Conservation (phyloP, 257 asterid genomes). For the Solanum piurae region DNA sequence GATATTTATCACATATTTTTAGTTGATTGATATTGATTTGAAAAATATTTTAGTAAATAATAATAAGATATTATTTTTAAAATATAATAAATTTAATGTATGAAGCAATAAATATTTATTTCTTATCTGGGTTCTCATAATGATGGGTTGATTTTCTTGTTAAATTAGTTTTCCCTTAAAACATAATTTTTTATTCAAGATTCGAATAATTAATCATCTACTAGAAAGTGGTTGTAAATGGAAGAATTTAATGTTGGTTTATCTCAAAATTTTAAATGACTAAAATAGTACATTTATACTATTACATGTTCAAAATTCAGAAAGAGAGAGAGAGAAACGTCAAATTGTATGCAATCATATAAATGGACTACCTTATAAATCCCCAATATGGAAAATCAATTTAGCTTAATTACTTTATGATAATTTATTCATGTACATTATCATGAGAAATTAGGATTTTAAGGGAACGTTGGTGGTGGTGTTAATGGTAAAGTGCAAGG, state of each 20-base stretch:
- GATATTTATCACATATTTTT: too few relatives aligned
- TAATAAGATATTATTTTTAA: too few relatives aligned
- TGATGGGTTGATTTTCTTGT: background rate
- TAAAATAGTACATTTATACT: background rate
- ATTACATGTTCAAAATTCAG: background rate
- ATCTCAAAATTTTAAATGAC: background rate
- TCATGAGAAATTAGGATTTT: background rate
- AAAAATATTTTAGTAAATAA: too few relatives aligned
- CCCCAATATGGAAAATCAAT: background rate
- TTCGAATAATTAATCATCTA: background rate
- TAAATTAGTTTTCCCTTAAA: background rate
- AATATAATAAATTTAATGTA: too few relatives aligned
- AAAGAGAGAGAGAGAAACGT: background rate
- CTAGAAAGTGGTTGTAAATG: background rate
- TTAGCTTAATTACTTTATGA: background rate
- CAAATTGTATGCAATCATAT: background rate
- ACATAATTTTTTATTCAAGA: background rate
- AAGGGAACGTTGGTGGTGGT: background rate
- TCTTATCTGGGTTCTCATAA: background rate
- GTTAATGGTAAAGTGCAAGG: background rate
- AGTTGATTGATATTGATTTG: background rate
- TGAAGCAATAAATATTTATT: background rate
- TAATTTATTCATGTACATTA: background rate
- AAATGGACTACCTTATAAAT: background rate
- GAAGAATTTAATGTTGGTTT: background rate